Conservation (phyloP, 176 grass and related monocot species). For the Triticum dicoccoides region DNA sequence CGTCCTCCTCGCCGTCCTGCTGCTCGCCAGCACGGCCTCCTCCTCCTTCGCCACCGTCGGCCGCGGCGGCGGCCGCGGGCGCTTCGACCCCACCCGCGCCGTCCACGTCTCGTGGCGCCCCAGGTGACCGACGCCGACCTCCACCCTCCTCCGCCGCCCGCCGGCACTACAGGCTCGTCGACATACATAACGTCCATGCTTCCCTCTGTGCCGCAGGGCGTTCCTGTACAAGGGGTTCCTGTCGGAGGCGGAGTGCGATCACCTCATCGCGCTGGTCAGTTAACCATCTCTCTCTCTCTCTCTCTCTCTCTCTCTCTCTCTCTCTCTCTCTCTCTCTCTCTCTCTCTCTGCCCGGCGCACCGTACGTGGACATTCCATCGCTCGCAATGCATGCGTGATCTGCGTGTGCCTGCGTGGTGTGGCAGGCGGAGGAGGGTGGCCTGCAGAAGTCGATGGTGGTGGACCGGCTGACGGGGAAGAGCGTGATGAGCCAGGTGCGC, state of each 20-base stretch:
- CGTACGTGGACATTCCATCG: neutral
- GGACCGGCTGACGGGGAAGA: slow-evolving; percentile 38
- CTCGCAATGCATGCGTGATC: neutral
- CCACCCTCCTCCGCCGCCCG: neutral
- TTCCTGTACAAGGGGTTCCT: slow-evolving; percentile 52
- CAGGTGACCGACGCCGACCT: slow-evolving; percentile 8
- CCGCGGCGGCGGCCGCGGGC: neutral
- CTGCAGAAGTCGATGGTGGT: slow-evolving; percentile 58
- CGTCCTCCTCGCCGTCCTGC: neutral
- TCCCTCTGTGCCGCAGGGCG: neutral
- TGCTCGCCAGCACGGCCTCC: neutral
- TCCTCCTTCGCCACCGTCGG: neutral
- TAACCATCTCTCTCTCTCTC: too few species aligned
- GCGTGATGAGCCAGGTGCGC: slow-evolving; percentile 29
- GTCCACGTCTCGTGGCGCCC: slow-evolving; percentile 48
- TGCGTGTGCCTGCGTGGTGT: neutral
- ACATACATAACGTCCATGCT: neutral
- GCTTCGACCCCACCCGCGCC: slow-evolving; percentile 42
- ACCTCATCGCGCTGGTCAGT: slow-evolving; percentile 43
- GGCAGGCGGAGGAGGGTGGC: slow-evolving; percentile 7
- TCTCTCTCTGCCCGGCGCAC: neutral
- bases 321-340: too few species aligned
- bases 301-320: too few species aligned
- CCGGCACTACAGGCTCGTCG: neutral
- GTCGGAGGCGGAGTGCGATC: slow-evolving; percentile 47